Conservation (phyloP, 306 rosid species). For the Dalbergia oliveri region DNA sequence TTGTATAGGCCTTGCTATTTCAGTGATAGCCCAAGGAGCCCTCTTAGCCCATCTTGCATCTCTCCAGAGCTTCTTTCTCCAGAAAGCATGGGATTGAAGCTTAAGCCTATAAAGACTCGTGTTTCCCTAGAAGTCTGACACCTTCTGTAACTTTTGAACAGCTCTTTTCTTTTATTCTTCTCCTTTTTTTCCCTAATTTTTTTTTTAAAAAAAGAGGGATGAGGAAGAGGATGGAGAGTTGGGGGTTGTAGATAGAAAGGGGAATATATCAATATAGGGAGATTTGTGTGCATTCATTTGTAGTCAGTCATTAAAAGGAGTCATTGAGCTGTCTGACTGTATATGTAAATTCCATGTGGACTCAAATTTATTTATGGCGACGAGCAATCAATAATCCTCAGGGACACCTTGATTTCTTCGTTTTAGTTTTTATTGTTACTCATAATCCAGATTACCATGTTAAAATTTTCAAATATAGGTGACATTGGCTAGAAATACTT, state of each 20-base stretch:
- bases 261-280: slow-evolving; percentile 45
- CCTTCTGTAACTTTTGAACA: slow-evolving; percentile 32
- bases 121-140: slow-evolving; percentile 56
- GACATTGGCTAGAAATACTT: no score
- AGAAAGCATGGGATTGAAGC: slow-evolving; percentile 95
- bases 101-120: slow-evolving; percentile 91
- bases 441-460: no score
- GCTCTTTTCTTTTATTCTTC: slow-evolving; percentile 28
- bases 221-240: slow-evolving; percentile 44
- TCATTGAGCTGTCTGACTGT: slow-evolving; percentile 45
- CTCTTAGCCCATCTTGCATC: slow-evolving; percentile 88
- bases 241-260: slow-evolving; percentile 62
- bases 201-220: slow-evolving; percentile 29
- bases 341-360: slow-evolving; percentile 51
- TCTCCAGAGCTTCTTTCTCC: slow-evolving; percentile 95
- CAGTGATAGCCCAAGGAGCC: slow-evolving; percentile 87
- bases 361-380: slow-evolving; percentile 54
- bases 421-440: neutral
- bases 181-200: neutral
- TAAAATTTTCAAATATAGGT: no score
- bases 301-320: slow-evolving; percentile 63
- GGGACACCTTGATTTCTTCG: neutral
- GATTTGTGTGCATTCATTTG: slow-evolving; percentile 68
- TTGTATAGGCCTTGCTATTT: slow-evolving; percentile 71
- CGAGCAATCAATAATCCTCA: slow-evolving; percentile 59